phyloP scores from a whole-genome alignment of 108 stramenopile species.

The Skeletonema menzelii region DNA sequence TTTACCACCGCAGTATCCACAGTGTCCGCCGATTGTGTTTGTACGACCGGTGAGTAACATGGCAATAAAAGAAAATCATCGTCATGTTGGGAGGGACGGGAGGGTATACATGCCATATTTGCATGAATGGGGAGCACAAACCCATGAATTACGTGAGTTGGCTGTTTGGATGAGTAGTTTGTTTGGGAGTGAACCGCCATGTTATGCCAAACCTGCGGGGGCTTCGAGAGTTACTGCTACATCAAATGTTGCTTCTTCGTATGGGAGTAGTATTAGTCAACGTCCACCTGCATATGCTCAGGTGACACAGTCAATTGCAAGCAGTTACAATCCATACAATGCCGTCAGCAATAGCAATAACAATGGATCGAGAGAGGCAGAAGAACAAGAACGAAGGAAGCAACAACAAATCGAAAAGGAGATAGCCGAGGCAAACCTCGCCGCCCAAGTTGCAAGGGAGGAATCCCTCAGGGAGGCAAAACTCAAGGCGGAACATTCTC shows the following conservation, averaged over 20 bases:
- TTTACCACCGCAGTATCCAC: conserved; percentile 85
- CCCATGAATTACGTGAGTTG: conserved; percentile 80
- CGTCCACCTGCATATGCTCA: conserved; percentile 10
- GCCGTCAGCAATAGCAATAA: conserved; percentile 1
- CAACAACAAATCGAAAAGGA: conserved; percentile 45
- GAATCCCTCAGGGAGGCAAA: conserved; percentile 22
- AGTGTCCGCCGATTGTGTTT: conserved; percentile 78
- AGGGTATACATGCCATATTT: conserved; percentile 94
- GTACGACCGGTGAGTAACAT: conserved; percentile 84
- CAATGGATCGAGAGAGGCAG: background rate
- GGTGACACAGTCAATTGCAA: background rate
- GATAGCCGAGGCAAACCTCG: conserved; percentile 54
- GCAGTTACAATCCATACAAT: background rate
- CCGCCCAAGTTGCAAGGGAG: conserved; percentile 47
- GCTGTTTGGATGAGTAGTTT: conserved; percentile 81
- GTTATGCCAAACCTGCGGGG: conserved; percentile 67
- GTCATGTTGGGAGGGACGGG: conserved; percentile 85
- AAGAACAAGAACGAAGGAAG: background rate
- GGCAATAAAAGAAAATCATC: conserved; percentile 87
- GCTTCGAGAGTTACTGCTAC: background rate
- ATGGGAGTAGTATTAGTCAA: background rate
- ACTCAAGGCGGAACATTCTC: conserved; percentile 19
- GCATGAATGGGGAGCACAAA: conserved; percentile 81
- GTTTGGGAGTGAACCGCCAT: conserved; percentile 94
- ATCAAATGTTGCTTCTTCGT: background rate